Percentiles rank a stretch among this genome's conserved stretches.
phyloP scores from a whole-genome alignment of 306 rosid species.

The Vigna unguiculata region DNA sequence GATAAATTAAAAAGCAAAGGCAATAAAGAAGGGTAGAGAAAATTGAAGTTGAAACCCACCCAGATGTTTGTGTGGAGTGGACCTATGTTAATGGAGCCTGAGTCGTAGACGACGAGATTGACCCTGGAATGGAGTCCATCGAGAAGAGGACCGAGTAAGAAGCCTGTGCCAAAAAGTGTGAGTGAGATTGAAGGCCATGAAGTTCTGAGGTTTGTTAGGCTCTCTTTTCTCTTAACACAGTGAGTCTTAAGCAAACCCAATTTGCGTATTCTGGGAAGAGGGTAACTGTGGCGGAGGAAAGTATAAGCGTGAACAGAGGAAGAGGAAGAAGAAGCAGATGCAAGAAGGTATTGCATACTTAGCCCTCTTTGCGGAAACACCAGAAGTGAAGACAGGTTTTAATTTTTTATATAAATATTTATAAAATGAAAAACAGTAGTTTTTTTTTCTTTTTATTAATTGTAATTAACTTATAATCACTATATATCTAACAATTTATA shows the following conservation, averaged over 20 bases:
- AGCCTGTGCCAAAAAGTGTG: conserved; percentile 73
- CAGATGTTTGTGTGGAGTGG: conserved; percentile 71
- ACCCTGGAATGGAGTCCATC: conserved; percentile 92
- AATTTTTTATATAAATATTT: too few species aligned
- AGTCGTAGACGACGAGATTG: conserved; percentile 69
- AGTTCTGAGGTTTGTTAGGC: conserved; percentile 41
- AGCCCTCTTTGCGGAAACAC: conserved; percentile 3
- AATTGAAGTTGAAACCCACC: conserved; percentile 55
- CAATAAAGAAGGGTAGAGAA: neutral
- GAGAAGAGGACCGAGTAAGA: conserved; percentile 74
- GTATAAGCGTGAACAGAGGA: conserved; percentile 37
- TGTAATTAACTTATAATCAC: too few species aligned
- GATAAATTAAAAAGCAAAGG: neutral
- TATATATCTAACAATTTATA: too few species aligned
- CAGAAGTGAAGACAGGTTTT: too few species aligned
- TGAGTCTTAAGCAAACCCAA: conserved; percentile 39
- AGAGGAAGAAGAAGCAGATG: conserved; percentile 45
- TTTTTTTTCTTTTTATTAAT: too few species aligned
- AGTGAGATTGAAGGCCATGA: conserved; percentile 65
- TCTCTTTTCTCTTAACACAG: conserved; percentile 50
- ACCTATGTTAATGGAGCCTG: conserved; percentile 60
- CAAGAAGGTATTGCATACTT: conserved; percentile 56
- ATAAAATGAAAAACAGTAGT: too few species aligned
- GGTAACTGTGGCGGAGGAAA: conserved; percentile 36
- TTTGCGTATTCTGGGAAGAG: conserved; percentile 28